Evolutionary conservation across 2,329 filamentous ascomycete genomes (phyloP).

Genomic region (Byssochlamys sp.): DNA sequence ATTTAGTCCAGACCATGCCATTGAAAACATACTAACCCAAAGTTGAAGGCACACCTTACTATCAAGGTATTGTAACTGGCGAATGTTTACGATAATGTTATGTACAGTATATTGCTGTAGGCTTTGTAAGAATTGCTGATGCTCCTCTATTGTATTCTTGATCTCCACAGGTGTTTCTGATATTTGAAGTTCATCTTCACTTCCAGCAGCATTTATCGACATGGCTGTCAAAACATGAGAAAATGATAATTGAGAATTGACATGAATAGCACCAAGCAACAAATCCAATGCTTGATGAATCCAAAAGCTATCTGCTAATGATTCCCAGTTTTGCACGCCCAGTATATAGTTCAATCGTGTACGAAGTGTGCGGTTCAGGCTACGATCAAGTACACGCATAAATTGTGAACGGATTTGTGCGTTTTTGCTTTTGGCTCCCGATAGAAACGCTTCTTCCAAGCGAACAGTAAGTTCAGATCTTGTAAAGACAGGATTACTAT

Average conservation of each 20-base stretch:
- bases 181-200: too few species aligned
- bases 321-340: constrained; percentile 91
- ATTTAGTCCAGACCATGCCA: constrained; percentile 81
- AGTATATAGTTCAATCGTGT: constrained; percentile 83
- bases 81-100: constrained; percentile 80
- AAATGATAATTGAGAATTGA: constrained; percentile 67
- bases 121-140: constrained; percentile 72
- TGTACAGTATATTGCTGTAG: constrained; percentile 76
- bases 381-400: constrained; percentile 90
- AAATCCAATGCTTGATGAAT: constrained; percentile 87
- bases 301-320: constrained; percentile 89
- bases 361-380: constrained; percentile 81
- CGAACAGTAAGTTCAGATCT: constrained; percentile 90
- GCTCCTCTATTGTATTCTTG: too few species aligned
- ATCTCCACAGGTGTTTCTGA: too few species aligned
- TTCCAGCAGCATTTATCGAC: constrained; percentile 62
- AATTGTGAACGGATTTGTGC: constrained; percentile 95
- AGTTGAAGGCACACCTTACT: constrained; percentile 71
- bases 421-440: constrained; percentile 84
- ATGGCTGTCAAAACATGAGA: constrained; percentile 73
- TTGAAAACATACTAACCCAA: constrained; percentile 82
- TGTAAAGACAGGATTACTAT: constrained; percentile 92
- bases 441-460: constrained; percentile 94
- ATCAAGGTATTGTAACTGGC: constrained; percentile 85
- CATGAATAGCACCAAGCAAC: constrained; percentile 80